Evolutionary conservation across 1,284 basidiomycete genomes (phyloP).

Genomic region (Naganishia sp.): DNA sequence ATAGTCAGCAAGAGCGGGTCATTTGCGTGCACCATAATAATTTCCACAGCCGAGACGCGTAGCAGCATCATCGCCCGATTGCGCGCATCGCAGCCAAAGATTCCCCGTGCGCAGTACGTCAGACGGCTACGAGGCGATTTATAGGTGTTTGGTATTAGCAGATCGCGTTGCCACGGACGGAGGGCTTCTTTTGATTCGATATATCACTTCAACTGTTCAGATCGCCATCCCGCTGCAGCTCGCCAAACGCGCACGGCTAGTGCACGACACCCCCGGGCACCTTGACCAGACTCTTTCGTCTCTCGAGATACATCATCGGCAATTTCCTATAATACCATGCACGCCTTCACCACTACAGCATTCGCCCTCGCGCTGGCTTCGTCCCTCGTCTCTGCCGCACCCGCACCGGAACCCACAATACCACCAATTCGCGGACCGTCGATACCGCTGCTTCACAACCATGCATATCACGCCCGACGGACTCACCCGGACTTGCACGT

Average conservation of each 20-base stretch:
- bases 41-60: constrained; percentile 17
- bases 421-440: constrained; percentile 22
- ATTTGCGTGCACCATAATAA: too few relatives aligned
- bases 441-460: constrained; percentile 32
- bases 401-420: constrained; percentile 15
- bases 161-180: neutral
- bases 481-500: constrained; percentile 27
- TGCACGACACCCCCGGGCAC: too few relatives aligned
- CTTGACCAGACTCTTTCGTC: too few relatives aligned
- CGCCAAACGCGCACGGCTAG: too few relatives aligned
- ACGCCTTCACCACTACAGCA: constrained; percentile 13
- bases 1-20: neutral
- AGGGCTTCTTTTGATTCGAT: neutral
- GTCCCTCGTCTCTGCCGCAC: constrained; percentile 11
- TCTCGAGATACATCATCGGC: too few relatives aligned
- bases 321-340: constrained; percentile 4
- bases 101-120: constrained; percentile 15
- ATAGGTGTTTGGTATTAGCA: neutral
- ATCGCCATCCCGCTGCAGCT: too few relatives aligned
- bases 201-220: neutral
- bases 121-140: neutral
- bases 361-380: constrained; percentile 10
- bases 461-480: constrained; percentile 29
- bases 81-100: neutral
- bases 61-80: constrained; percentile 1